Conservation (phyloP, 345 rosid genomes). For the Lepidium didymum region DNA sequence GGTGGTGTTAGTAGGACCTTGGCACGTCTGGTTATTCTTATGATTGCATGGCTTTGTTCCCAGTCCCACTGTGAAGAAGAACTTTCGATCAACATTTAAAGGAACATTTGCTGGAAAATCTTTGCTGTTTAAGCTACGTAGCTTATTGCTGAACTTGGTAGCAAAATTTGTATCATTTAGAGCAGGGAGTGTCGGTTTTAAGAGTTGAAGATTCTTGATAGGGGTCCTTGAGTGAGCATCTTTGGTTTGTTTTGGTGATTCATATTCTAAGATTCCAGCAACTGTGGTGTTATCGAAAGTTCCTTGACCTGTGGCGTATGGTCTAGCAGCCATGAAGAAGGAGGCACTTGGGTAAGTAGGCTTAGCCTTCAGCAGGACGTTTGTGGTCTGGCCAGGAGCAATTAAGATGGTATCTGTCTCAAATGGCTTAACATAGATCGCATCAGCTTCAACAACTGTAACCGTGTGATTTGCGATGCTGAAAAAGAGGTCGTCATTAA, state of each 20-base stretch:
- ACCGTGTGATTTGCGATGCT: slow-evolving; percentile 34
- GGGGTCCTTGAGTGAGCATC: slow-evolving; percentile 20
- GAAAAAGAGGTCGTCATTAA: slow-evolving; percentile 35
- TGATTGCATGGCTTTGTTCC: slow-evolving; percentile 51
- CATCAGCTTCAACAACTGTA: slow-evolving; percentile 35
- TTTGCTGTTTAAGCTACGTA: slow-evolving; percentile 40
- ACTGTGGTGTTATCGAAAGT: slow-evolving; percentile 39
- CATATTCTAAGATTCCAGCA: slow-evolving; percentile 33
- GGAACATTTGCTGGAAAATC: slow-evolving; percentile 56
- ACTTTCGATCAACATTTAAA: slow-evolving; percentile 35
- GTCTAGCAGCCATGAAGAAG: slow-evolving; percentile 55
- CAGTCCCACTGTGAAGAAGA: slow-evolving; percentile 50
- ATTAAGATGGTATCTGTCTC: slow-evolving; percentile 30
- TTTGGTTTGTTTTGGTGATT: slow-evolving; percentile 17
- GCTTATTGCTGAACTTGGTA: slow-evolving; percentile 37
- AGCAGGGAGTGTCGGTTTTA: slow-evolving; percentile 46
- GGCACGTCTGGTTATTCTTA: slow-evolving; percentile 49
- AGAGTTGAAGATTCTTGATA: slow-evolving; percentile 34
- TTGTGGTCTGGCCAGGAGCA: slow-evolving; percentile 36
- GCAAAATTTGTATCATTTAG: slow-evolving; percentile 50
- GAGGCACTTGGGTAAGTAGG: slow-evolving; percentile 29
- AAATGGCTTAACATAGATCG: slow-evolving; percentile 32
- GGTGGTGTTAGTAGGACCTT: slow-evolving; percentile 64
- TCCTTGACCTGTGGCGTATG: slow-evolving; percentile 59
- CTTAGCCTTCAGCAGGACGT: slow-evolving; percentile 28